Evolutionary conservation across 2,329 filamentous ascomycete species (phyloP).

Genomic region (Calonectria pteridis): DNA sequence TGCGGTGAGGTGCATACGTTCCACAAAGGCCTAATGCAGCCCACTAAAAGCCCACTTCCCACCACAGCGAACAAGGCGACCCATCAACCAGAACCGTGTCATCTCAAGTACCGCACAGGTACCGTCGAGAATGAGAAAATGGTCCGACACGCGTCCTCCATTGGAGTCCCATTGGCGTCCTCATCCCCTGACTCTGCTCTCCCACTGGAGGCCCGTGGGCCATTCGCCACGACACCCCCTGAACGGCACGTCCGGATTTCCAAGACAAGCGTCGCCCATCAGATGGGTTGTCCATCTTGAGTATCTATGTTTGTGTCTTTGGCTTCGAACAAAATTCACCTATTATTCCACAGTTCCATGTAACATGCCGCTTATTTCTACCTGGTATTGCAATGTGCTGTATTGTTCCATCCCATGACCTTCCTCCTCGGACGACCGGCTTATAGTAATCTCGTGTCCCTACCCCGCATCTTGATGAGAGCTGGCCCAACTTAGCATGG

Average conservation of each 20-base stretch:
- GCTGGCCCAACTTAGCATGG: not conserved
- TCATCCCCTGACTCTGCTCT: conserved; percentile 22
- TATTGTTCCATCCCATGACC: not conserved
- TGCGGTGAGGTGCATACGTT: not conserved
- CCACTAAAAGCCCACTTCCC: not conserved
- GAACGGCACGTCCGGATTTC: conserved; percentile 44
- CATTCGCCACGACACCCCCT: conserved; percentile 37
- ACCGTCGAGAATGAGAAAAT: conserved; percentile 16
- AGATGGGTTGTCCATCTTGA: conserved; percentile 22
- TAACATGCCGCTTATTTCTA: not conserved
- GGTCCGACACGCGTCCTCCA: conserved; percentile 24
- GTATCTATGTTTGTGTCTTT: not conserved
- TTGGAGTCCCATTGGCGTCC: not conserved
- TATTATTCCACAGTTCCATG: not conserved
- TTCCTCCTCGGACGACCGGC: not conserved
- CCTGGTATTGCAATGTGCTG: not conserved
- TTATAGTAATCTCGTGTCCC: not conserved
- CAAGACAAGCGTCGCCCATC: conserved; percentile 27
- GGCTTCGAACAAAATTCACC: not conserved
- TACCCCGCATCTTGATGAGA: not conserved
- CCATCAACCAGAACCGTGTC: not conserved
- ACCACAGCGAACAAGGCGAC: not conserved
- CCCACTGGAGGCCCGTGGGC: conserved; percentile 24
- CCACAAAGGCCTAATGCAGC: not conserved
- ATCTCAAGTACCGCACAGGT: conserved; percentile 11